A percentile compares a stretch with the other conserved stretches of the same genome.
phyloP scores from a whole-genome alignment of 805 yeast genomes.

The Kodamaea sagamina region DNA sequence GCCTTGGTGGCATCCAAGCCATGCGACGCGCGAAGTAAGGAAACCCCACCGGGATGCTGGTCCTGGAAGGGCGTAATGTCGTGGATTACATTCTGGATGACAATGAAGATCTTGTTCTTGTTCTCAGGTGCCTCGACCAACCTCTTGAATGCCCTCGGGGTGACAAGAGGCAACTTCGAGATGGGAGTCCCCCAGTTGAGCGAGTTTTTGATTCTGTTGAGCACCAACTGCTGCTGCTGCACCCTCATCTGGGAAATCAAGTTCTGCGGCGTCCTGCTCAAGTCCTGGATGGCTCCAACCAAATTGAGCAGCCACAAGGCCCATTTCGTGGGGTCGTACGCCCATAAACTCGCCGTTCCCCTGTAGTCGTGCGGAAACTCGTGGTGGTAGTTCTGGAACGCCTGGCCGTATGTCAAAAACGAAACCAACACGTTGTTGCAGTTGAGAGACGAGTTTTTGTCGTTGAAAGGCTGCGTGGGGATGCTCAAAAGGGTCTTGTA shows the following conservation, averaged over 20 bases:
- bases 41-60: slow-evolving; percentile 92
- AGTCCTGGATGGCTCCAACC: slow-evolving; percentile 59
- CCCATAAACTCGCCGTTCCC: slow-evolving; percentile 67
- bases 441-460: slow-evolving; percentile 70
- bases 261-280: slow-evolving; percentile 66
- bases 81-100: slow-evolving; percentile 88
- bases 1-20: slow-evolving; percentile 95
- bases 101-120: slow-evolving; percentile 62
- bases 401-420: slow-evolving; percentile 81
- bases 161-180: slow-evolving; percentile 72
- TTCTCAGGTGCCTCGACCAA: slow-evolving; percentile 40
- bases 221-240: slow-evolving; percentile 74
- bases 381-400: slow-evolving; percentile 91
- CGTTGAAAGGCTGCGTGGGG: slow-evolving; percentile 48
- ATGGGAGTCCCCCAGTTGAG: slow-evolving; percentile 95
- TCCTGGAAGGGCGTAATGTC: slow-evolving; percentile 89
- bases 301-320: slow-evolving; percentile 52
- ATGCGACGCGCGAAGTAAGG: slow-evolving; percentile 73
- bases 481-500: slow-evolving; percentile 59
- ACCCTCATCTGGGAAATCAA: slow-evolving; percentile 56
- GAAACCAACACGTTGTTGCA: slow-evolving; percentile 58
- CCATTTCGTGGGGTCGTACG: slow-evolving; percentile 88
- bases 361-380: slow-evolving; percentile 92
- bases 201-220: slow-evolving; percentile 74
- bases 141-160: slow-evolving; percentile 47